Conservation (phyloP, 139 green algal species). For the Coelastrella sp. region DNA sequence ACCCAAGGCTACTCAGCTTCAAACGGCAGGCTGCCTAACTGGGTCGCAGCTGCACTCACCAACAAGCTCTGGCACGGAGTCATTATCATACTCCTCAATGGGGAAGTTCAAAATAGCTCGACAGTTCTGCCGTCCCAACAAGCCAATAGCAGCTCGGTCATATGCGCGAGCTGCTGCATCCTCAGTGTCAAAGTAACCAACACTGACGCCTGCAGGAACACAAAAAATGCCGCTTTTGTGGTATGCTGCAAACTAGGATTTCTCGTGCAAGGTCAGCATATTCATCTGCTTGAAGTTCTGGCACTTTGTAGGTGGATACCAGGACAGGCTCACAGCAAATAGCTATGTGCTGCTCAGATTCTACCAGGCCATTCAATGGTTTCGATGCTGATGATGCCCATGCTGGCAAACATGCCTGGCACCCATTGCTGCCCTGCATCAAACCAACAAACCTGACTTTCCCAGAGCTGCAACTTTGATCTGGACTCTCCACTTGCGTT, state of each 20-base stretch:
- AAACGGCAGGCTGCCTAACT: too few relatives aligned
- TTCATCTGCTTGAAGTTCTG: too few relatives aligned
- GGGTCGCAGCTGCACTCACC: not conserved
- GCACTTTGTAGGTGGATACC: too few relatives aligned
- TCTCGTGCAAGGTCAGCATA: too few relatives aligned
- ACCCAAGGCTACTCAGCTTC: not conserved
- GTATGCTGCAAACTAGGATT: too few relatives aligned
- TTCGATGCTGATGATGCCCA: too few relatives aligned
- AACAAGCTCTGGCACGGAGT: constrained; percentile 51
- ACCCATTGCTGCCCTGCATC: not conserved
- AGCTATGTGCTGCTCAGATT: too few relatives aligned
- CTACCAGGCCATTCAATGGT: too few relatives aligned
- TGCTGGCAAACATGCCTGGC: too few relatives aligned
- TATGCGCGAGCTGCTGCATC: constrained; percentile 82
- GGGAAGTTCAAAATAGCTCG: constrained; percentile 67
- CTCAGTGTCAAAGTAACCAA: constrained; percentile 82
- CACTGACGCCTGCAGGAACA: constrained; percentile 32
- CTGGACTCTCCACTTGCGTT: constrained; percentile 84
- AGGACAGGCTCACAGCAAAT: too few relatives aligned
- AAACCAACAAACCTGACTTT: constrained; percentile 58
- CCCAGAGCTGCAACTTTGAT: constrained; percentile 81
- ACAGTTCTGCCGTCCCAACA: constrained; percentile 74
- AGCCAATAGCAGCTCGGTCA: constrained; percentile 80
- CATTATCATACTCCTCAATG: constrained; percentile 62
- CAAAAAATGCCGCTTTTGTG: too few relatives aligned